Evolutionary conservation across 495 filamentous ascomycete species (phyloP).

Genomic region (Neurospora tetraspora): DNA sequence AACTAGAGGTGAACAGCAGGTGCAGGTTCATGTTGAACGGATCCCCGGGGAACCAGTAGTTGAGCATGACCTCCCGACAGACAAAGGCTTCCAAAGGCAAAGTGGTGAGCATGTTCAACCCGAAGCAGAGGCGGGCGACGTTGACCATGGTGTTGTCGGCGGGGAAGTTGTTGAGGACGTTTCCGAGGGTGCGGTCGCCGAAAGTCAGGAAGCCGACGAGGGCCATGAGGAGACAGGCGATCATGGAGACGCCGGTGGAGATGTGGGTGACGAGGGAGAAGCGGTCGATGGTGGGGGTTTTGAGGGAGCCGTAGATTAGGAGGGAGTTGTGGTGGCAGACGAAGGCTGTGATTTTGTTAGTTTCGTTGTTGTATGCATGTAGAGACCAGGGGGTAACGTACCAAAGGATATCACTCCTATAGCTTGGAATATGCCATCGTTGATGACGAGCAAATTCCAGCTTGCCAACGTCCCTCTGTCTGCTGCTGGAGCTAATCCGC

Average conservation of each 20-base stretch:
- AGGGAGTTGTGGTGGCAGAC: constrained; percentile 95
- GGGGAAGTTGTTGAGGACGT: constrained; percentile 97
- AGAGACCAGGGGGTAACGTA: constrained; percentile 26
- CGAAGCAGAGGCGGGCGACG: constrained; percentile 87
- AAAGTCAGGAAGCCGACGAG: constrained; percentile 86
- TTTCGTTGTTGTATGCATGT: background rate
- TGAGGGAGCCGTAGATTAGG: constrained; percentile 91
- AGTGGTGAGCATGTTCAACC: constrained; percentile 96
- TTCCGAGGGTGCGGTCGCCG: constrained; percentile 81
- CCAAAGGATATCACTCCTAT: constrained; percentile 97
- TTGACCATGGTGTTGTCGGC: constrained; percentile 84
- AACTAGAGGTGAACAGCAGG: constrained; percentile 66
- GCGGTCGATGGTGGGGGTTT: constrained; percentile 87
- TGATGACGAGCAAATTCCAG: constrained; percentile 55
- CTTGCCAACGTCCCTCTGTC: constrained; percentile 56
- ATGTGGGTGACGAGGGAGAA: constrained; percentile 89
- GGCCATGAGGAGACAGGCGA: constrained; percentile 83
- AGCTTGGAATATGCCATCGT: constrained; percentile 83
- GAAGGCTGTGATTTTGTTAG: constrained; percentile 51
- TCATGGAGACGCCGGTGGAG: constrained; percentile 76
- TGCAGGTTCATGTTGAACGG: constrained; percentile 77
- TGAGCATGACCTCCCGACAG: constrained; percentile 91
- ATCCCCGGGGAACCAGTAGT: constrained; percentile 76
- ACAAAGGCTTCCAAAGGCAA: constrained; percentile 94
- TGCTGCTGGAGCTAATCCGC: constrained; percentile 57